A percentile compares a stretch with the other conserved stretches of the same genome.
These are phyloP conservation scores for Podaxis sp. DNA, from an alignment of 768 basidiomycete species.

Conservation along the genomic window DNA sequence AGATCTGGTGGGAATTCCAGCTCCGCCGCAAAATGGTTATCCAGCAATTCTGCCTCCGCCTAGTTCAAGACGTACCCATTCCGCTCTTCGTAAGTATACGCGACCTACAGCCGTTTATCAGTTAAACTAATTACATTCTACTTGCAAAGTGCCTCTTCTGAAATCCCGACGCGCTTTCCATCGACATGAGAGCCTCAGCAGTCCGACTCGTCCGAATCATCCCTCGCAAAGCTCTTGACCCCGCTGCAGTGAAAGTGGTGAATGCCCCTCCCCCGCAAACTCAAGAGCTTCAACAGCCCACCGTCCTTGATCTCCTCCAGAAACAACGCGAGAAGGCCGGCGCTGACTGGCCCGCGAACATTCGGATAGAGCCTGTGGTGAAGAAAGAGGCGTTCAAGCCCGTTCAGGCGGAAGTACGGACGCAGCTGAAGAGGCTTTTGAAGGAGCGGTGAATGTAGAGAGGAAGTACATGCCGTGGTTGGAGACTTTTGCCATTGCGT, in stretches of 20 bases:
- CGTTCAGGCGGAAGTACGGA: conserved; percentile 38
- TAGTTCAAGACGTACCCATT: neutral
- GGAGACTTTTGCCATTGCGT: neutral
- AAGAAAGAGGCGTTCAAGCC: conserved; percentile 39
- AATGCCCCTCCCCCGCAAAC: conserved; percentile 34
- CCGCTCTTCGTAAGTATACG: neutral
- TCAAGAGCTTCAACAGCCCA: conserved; percentile 32
- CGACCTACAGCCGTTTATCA: neutral
- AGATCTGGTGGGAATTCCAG: conserved; percentile 10
- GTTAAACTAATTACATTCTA: neutral
- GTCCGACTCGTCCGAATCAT: conserved; percentile 37
- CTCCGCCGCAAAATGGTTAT: conserved; percentile 7
- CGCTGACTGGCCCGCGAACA: conserved; percentile 41
- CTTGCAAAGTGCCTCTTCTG: neutral
- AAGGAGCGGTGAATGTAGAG: conserved; percentile 29
- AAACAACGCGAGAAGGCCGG: conserved; percentile 34
- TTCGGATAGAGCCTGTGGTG: conserved; percentile 44
- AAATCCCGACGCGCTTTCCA: neutral
- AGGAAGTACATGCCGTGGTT: neutral
- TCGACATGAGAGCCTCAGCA: conserved; percentile 38
- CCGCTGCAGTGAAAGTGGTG: conserved; percentile 29
- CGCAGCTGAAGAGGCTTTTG: conserved; percentile 39
- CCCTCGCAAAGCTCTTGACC: conserved; percentile 32
- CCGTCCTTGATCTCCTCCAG: conserved; percentile 36
- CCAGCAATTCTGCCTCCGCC: neutral